These are phyloP conservation scores for Agapanthus africanus DNA, from an alignment of 106 monocot genomes.

Conservation along the genomic window DNA sequence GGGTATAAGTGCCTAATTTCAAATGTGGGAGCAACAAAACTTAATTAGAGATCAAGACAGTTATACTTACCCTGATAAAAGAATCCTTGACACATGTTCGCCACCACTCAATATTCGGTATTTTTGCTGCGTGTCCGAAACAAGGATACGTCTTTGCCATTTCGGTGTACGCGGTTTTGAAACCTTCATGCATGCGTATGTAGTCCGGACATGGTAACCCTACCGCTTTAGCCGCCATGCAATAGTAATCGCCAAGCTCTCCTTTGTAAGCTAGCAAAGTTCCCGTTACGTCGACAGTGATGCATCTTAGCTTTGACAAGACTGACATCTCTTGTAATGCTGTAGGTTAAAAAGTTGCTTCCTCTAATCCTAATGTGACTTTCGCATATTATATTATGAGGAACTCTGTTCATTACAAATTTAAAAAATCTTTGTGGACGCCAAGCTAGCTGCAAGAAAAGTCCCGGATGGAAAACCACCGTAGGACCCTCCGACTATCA, in stretches of 20 bases:
- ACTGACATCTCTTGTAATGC: constrained; percentile 52
- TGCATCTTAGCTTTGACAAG: constrained; percentile 62
- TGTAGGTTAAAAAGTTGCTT: no score
- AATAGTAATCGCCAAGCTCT: constrained; percentile 95
- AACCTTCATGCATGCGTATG: constrained; percentile 91
- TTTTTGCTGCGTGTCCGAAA: constrained; percentile 78
- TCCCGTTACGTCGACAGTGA: constrained; percentile 93
- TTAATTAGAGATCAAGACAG: no score
- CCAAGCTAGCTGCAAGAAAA: no score
- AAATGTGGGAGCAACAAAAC: no score
- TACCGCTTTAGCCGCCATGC: constrained; percentile 90
- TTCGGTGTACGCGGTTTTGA: constrained; percentile 73
- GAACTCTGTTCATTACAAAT: not conserved
- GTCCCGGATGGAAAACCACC: no score
- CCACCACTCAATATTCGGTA: constrained; percentile 94
- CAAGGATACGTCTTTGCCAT: constrained; percentile 82
- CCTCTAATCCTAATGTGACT: no score
- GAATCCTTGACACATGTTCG: constrained; percentile 85
- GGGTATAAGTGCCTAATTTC: no score
- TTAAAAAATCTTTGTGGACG: no score
- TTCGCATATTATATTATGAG: not conserved
- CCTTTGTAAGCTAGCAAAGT: constrained; percentile 96
- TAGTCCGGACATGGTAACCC: constrained; percentile 89
- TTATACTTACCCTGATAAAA: constrained; percentile 80
- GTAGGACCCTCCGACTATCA: no score